Evolutionary conservation across 2,329 filamentous ascomycete species (phyloP).

Genomic region (Hypocreales sp.): DNA sequence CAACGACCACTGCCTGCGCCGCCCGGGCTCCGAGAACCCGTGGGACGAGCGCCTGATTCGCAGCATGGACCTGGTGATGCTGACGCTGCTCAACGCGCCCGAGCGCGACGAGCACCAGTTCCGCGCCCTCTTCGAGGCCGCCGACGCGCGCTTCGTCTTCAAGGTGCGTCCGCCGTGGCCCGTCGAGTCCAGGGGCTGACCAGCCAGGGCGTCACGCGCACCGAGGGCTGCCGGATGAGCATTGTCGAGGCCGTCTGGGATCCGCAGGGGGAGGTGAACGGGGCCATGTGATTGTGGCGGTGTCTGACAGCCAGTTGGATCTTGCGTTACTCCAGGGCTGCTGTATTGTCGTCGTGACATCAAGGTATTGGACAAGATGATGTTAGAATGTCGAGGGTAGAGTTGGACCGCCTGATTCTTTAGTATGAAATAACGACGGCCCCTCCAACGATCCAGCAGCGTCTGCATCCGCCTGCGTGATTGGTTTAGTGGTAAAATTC

Average conservation of each 20-base stretch:
- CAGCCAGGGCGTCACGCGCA: conserved; percentile 22
- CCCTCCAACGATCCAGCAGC: no score
- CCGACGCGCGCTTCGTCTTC: conserved; percentile 26
- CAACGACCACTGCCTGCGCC: conserved; percentile 28
- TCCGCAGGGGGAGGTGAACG: conserved; percentile 5
- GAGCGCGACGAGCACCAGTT: conserved; percentile 33
- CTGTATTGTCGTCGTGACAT: no score
- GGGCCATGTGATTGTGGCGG: not conserved
- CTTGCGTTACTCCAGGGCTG: no score
- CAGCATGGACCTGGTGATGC: conserved; percentile 36
- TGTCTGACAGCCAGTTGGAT: no score
- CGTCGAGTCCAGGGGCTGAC: not conserved
- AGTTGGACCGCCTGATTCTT: no score
- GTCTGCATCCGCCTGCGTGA: no score
- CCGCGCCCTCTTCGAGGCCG: conserved; percentile 23
- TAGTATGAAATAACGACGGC: no score
- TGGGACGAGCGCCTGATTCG: conserved; percentile 32
- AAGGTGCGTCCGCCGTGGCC: conserved; percentile 12
- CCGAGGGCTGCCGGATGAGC: conserved; percentile 28
- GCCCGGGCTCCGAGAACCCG: conserved; percentile 20
- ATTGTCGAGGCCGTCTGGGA: conserved; percentile 33
- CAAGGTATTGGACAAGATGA: no score
- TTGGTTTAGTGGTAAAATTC: conserved; percentile 17
- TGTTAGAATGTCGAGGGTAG: no score
- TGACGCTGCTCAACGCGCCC: conserved; percentile 33